A percentile compares a stretch with the other conserved stretches of the same genome.
Conservation (phyloP, 1,284 basidiomycete species). For the Marasmius sp. region DNA sequence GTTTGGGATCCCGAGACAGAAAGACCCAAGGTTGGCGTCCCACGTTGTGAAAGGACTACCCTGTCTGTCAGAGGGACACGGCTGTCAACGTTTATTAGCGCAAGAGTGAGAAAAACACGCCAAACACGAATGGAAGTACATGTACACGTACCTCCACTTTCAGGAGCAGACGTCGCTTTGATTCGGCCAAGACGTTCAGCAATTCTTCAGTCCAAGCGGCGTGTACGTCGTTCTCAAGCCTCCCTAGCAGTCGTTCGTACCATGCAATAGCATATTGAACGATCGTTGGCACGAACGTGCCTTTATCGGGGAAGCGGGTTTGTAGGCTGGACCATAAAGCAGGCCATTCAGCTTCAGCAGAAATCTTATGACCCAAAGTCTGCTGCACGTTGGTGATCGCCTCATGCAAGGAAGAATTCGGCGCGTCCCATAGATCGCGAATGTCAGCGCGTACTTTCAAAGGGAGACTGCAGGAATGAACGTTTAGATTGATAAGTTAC, state of each 20-base stretch:
- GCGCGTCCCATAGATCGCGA: constrained; percentile 35
- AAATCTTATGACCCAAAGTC: constrained; percentile 27
- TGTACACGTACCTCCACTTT: constrained; percentile 28
- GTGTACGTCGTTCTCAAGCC: constrained; percentile 30
- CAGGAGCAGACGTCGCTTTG: constrained; percentile 18
- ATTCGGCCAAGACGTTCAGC: constrained; percentile 23
- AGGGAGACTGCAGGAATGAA: constrained; percentile 23
- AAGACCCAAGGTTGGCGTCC: constrained; percentile 24
- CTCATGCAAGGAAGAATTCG: constrained; percentile 27
- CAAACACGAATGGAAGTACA: too few species aligned
- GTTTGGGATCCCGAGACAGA: constrained; percentile 32
- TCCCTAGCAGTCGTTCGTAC: constrained; percentile 31
- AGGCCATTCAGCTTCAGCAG: constrained; percentile 29
- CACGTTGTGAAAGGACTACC: constrained; percentile 27
- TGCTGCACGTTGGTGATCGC: constrained; percentile 23
- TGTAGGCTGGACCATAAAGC: constrained; percentile 28
- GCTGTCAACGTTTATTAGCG: constrained; percentile 12
- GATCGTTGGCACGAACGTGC: constrained; percentile 31
- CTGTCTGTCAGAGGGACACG: constrained; percentile 11
- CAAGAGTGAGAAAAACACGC: background rate
- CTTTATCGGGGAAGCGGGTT: constrained; percentile 28
- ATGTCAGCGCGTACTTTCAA: constrained; percentile 35
- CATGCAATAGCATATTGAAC: constrained; percentile 29
- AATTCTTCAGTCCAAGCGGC: constrained; percentile 35
- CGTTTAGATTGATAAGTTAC: too few species aligned